Percentiles rank a stretch among this genome's conserved stretches.
These are phyloP conservation scores for Cryptococcus sp. DNA, from an alignment of 1,284 basidiomycete species.

Conservation along the genomic window DNA sequence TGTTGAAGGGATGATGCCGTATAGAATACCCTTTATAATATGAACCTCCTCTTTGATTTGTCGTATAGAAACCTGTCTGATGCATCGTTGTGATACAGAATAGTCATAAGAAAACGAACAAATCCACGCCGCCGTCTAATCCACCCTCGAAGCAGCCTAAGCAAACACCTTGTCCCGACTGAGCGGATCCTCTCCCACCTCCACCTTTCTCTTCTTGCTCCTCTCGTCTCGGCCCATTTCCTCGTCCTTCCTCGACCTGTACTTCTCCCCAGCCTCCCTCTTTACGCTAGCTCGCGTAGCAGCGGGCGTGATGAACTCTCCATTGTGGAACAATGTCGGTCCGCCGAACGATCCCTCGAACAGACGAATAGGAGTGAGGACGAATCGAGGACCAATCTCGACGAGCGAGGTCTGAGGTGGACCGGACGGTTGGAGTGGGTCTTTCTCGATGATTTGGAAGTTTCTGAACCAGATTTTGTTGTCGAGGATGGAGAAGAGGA, in stretches of 20 bases:
- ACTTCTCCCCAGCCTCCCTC: conserved; percentile 70
- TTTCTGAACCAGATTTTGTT: conserved; percentile 99
- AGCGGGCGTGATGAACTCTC: conserved; percentile 87
- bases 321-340: conserved; percentile 92
- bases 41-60: too few species aligned
- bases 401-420: conserved; percentile 62
- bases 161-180: conserved; percentile 84
- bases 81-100: too few species aligned
- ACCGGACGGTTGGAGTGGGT: conserved; percentile 55
- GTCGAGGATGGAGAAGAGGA: conserved; percentile 93
- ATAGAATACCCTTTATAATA: too few species aligned
- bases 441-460: conserved; percentile 70
- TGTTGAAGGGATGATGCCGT: conserved; percentile 8
- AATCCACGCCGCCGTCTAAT: too few species aligned
- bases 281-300: conserved; percentile 68
- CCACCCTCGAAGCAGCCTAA: conserved; percentile 48
- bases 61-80: too few species aligned
- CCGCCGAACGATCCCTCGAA: conserved; percentile 97
- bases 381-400: conserved; percentile 96
- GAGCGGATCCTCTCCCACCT: conserved; percentile 69
- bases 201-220: conserved; percentile 57
- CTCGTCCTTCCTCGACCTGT: conserved; percentile 72
- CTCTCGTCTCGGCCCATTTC: conserved; percentile 62
- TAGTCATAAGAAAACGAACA: too few species aligned
- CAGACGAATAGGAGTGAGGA: conserved; percentile 93